Percentiles rank a stretch among this genome's conserved stretches.
Evolutionary conservation across 345 rosid genomes (phyloP).

Genomic region (Rhizophora apiculata): DNA sequence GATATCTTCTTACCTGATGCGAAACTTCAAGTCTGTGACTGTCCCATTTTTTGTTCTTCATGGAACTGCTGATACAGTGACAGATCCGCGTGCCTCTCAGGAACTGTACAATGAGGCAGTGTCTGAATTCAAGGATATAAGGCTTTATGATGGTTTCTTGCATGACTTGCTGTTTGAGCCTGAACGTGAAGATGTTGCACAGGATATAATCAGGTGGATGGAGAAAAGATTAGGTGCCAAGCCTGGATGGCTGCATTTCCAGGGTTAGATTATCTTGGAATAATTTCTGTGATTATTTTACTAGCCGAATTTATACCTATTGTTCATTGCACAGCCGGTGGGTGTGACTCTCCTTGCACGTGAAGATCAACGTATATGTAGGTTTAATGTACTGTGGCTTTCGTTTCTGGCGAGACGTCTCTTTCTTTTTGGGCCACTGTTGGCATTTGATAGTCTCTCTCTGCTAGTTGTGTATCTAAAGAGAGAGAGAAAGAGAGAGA

Average conservation of each 20-base stretch:
- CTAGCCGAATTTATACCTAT: too few species aligned
- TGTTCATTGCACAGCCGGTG: too few species aligned
- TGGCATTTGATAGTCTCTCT: too few species aligned
- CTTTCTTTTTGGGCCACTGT: too few species aligned
- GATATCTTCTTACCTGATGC: slow-evolving; percentile 65
- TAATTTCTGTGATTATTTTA: background rate
- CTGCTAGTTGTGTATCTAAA: too few species aligned
- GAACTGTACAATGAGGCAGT: slow-evolving; percentile 77
- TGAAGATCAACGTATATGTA: too few species aligned
- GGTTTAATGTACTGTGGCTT: too few species aligned
- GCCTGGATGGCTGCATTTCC: background rate
- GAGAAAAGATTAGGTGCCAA: slow-evolving; percentile 48
- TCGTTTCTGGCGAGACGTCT: too few species aligned
- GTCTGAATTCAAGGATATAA: slow-evolving; percentile 75
- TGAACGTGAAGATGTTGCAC: slow-evolving; percentile 74
- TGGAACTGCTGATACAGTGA: slow-evolving; percentile 87
- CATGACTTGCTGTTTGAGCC: slow-evolving; percentile 96
- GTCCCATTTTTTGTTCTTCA: slow-evolving; percentile 92
- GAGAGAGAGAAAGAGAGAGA: too few species aligned
- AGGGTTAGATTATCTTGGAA: slow-evolving; percentile 11
- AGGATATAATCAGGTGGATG: slow-evolving; percentile 87
- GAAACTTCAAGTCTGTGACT: slow-evolving; percentile 59
- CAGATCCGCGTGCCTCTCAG: slow-evolving; percentile 88
- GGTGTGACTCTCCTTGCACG: too few species aligned
- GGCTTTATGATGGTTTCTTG: slow-evolving; percentile 87